Conservation (phyloP, 2,329 filamentous ascomycete species). For the Phyllachora maydis region DNA sequence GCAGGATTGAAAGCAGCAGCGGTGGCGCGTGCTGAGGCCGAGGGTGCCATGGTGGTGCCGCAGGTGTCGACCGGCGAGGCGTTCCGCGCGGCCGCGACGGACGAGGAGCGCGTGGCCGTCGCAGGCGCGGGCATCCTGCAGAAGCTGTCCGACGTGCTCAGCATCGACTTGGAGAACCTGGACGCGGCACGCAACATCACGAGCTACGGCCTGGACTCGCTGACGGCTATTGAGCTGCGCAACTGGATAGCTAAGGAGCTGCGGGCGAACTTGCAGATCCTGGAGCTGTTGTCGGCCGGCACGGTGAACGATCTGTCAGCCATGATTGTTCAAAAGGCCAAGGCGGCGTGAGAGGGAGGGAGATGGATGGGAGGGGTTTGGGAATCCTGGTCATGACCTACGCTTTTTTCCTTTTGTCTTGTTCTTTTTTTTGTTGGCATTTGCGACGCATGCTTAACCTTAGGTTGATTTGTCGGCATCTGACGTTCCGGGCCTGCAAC, state of each 20-base stretch:
- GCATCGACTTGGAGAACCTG: constrained; percentile 6
- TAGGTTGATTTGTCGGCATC: too few relatives aligned
- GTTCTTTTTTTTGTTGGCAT: too few relatives aligned
- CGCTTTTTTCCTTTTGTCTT: too few relatives aligned
- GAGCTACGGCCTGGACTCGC: constrained; percentile 9
- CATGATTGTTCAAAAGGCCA: constrained; percentile 7
- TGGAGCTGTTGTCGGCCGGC: constrained; percentile 9
- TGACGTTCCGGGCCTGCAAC: too few relatives aligned
- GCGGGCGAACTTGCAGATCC: constrained; percentile 7
- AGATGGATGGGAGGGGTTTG: too few relatives aligned
- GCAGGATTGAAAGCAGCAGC: constrained; percentile 5
- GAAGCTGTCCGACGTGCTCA: constrained; percentile 10
- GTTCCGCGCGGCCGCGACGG: constrained; percentile 9
- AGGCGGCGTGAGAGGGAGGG: constrained; percentile 1
- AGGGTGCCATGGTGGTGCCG: constrained; percentile 3
- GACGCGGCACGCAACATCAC: constrained; percentile 8
- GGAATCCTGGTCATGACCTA: too few relatives aligned
- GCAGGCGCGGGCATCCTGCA: constrained; percentile 8
- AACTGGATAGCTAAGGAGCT: constrained; percentile 10
- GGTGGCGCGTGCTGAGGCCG: constrained; percentile 6
- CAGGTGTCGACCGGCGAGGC: constrained; percentile 8
- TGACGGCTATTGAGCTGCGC: constrained; percentile 11
- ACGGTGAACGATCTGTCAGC: constrained; percentile 6
- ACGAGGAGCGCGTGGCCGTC: constrained; percentile 9
- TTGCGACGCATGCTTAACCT: too few relatives aligned